These are phyloP conservation scores for Hyaloraphidium curvatum DNA, from an alignment of 192 early-diverging fungal species.

Conservation along the genomic window DNA sequence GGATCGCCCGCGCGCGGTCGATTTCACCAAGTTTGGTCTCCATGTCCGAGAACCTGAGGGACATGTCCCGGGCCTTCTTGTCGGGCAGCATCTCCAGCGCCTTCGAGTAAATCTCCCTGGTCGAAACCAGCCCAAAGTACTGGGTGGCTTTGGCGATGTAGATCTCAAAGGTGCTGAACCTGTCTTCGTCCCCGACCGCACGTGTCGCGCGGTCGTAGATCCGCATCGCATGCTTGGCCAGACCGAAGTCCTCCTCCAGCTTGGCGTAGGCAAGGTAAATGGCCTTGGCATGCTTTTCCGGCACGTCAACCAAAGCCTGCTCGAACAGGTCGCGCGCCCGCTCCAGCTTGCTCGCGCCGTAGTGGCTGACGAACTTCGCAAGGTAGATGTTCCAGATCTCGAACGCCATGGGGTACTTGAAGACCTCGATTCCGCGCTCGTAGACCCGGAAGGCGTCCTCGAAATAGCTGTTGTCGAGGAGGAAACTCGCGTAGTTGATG, in stretches of 20 bases:
- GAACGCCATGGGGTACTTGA: constrained; percentile 89
- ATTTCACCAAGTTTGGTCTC: constrained; percentile 85
- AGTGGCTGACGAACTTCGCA: neutral
- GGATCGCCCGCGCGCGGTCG: constrained; percentile 80
- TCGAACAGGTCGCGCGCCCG: constrained; percentile 88
- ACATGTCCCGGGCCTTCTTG: constrained; percentile 50
- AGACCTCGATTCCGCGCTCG: constrained; percentile 88
- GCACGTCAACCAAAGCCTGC: constrained; percentile 70
- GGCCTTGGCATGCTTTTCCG: constrained; percentile 64
- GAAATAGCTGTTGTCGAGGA: constrained; percentile 75
- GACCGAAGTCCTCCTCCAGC: constrained; percentile 79
- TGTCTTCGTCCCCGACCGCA: constrained; percentile 52
- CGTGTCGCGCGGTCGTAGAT: constrained; percentile 83
- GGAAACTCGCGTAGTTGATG: constrained; percentile 78
- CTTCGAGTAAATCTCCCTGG: constrained; percentile 82
- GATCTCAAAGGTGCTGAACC: constrained; percentile 61
- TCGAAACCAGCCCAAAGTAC: constrained; percentile 67
- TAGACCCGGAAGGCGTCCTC: constrained; percentile 93
- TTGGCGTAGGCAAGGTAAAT: constrained; percentile 80
- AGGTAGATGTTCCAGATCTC: constrained; percentile 97
- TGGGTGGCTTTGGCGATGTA: constrained; percentile 77
- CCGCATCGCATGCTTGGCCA: constrained; percentile 76
- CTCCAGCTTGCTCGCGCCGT: constrained; percentile 68
- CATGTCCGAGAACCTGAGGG: constrained; percentile 61
- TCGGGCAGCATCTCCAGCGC: constrained; percentile 78